These are phyloP conservation scores for Batkoa obscura DNA, from an alignment of 371 early-diverging fungal species.

Conservation along the genomic window DNA sequence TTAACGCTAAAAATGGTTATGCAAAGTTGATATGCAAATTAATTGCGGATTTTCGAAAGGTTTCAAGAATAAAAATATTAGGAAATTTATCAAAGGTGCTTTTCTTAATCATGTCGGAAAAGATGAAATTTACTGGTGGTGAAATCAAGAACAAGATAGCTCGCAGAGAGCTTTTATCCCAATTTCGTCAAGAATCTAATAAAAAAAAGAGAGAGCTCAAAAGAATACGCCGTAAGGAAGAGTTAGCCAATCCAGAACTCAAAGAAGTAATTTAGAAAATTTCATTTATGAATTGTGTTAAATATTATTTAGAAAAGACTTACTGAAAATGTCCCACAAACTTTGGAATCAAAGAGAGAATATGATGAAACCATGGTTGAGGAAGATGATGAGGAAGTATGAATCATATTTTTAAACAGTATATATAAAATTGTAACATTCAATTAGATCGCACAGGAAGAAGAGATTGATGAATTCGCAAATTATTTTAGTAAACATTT, in stretches of 20 bases:
- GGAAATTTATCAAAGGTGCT: no score
- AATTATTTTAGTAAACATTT: slow-evolving; percentile 63
- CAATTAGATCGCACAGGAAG: slow-evolving; percentile 54
- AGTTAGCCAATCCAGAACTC: slow-evolving; percentile 68
- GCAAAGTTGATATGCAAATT: no score
- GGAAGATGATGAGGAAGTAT: slow-evolving; percentile 48
- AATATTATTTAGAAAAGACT: slow-evolving; percentile 43
- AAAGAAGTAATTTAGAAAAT: slow-evolving; percentile 42
- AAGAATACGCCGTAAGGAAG: slow-evolving; percentile 48
- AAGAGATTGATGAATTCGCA: slow-evolving; percentile 84
- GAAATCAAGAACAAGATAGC: slow-evolving; percentile 59
- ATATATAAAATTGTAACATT: no score
- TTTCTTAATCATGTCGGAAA: no score
- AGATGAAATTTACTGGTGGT: slow-evolving; percentile 4
- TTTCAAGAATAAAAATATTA: no score
- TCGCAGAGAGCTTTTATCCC: slow-evolving; percentile 55
- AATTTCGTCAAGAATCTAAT: slow-evolving; percentile 46
- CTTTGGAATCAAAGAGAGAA: slow-evolving; percentile 86
- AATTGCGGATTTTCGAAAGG: no score
- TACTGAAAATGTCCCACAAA: slow-evolving; percentile 74
- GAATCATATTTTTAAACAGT: no score
- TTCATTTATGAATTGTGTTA: no score
- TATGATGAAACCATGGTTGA: slow-evolving; percentile 82
- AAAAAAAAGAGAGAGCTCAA: slow-evolving; percentile 55
- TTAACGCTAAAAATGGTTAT: no score